A percentile compares a stretch with the other conserved stretches of the same genome.
Conservation (phyloP, 2,329 filamentous ascomycete genomes). For the Metarhizium guizhouense region DNA sequence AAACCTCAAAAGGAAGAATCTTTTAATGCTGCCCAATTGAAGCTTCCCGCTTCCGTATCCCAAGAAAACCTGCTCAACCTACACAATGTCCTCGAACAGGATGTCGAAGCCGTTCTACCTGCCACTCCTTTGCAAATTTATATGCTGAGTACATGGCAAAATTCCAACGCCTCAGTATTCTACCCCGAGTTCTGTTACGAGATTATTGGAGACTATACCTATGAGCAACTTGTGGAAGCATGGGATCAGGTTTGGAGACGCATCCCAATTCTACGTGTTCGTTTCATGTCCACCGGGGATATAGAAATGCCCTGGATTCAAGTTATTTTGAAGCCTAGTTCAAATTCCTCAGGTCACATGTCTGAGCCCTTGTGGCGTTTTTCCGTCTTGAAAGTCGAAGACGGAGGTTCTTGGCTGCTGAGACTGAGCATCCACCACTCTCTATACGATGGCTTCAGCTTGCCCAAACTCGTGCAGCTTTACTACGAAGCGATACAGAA, state of each 20-base stretch:
- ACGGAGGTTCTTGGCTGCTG: conserved; percentile 17
- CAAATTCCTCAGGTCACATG: background rate
- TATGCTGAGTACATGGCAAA: conserved; percentile 71
- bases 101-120: conserved; percentile 53
- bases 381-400: conserved; percentile 3
- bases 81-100: conserved; percentile 29
- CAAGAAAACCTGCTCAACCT: conserved; percentile 25
- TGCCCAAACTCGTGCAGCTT: conserved; percentile 50
- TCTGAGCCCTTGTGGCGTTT: conserved; percentile 17
- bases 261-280: conserved; percentile 60
- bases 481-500: conserved; percentile 8
- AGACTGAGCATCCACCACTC: conserved; percentile 70
- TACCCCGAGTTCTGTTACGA: conserved; percentile 63
- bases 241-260: conserved; percentile 52
- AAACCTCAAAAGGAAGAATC: background rate
- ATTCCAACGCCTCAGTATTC: conserved; percentile 57
- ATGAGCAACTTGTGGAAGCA: conserved; percentile 38
- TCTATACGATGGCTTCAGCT: conserved; percentile 77
- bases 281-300: conserved; percentile 46
- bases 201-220: conserved; percentile 30
- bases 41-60: conserved; percentile 29
- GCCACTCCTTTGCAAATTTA: conserved; percentile 71
- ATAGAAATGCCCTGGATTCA: conserved; percentile 51
- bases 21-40: conserved; percentile 9
- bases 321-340: conserved; percentile 33